Evolutionary conservation across 768 basidiomycete species (phyloP), one percentile per base, ranked within the genome.

Genomic region (Boletus edulis): DNA sequence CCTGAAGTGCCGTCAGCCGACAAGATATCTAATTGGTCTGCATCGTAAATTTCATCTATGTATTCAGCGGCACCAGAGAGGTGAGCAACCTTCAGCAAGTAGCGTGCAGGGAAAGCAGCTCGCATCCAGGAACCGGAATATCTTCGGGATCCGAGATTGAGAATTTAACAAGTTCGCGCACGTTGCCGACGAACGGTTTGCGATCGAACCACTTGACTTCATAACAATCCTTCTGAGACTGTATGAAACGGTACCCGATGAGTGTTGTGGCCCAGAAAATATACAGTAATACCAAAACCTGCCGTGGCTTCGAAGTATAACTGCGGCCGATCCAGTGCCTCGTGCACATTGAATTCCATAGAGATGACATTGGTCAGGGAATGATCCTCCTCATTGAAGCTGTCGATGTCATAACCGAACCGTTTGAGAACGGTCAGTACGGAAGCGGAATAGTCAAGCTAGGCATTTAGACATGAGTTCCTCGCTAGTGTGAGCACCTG

Each of bases 51-150:
- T 9, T 43, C 5, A 12, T 66, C 62, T 4, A 63, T 63, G 24
- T 59, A 38, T 15, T 64, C 52, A 12, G 44, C 35, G 0, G 66
- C 55, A 35, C 62, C 66, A 5, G 67, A 65, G 2, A 68, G 31
- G 40, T 63, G 57, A 11, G 62, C 62, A 32, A 68, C 64, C 42
- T 65, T 62, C 48, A 58, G 46, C 64, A 67, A 45, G 57, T 54
- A 14, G 65, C 60, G 44, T 68, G 63, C 29, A 65, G 13, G 11
- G 54, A 50, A 15, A 67, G 57, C 29, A 58, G 47, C 32, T 58
- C 42, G 2, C 41, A 46, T 1, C 18, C 32, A 34, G 63, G 55
- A 14, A 62, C 48, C 0, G 59, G 63, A 51, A 63, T 41, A 17
- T 47, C 0, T n/a, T 41, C 20, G 6, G 49, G 48, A 20, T 18